These are phyloP conservation scores for Telfairia occidentalis DNA, from an alignment of 331 rosid species.

Conservation along the genomic window DNA sequence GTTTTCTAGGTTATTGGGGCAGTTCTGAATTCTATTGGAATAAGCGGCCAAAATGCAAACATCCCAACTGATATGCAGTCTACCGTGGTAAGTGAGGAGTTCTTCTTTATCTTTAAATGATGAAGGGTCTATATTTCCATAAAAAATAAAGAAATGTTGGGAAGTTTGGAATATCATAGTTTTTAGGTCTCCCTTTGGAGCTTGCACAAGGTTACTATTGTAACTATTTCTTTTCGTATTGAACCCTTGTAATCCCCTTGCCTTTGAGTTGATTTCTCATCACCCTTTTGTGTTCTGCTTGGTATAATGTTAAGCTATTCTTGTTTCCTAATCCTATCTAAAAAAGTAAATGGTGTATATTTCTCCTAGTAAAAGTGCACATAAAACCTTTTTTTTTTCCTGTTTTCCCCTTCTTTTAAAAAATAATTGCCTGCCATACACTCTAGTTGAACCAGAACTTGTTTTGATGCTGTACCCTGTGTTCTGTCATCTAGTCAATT, in stretches of 20 bases:
- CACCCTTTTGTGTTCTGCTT: neutral
- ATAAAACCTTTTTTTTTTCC: neutral
- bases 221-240: neutral
- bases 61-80: slow-evolving; percentile 37
- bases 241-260: neutral
- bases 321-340: neutral
- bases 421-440: neutral
- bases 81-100: slow-evolving; percentile 17
- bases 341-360: neutral
- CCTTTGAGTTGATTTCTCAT: neutral
- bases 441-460: neutral
- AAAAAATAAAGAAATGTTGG: neutral
- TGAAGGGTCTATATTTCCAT: neutral
- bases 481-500: neutral
- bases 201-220: neutral
- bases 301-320: neutral
- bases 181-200: neutral
- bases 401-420: neutral
- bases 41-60: slow-evolving; percentile 50
- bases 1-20: slow-evolving; percentile 75
- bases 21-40: slow-evolving; percentile 78
- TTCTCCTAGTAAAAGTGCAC: neutral
- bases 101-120: neutral
- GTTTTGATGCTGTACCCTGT: neutral
- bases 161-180: neutral